Evolutionary conservation across 805 yeast species (phyloP).

Genomic region (Geotrichum ghanense): DNA sequence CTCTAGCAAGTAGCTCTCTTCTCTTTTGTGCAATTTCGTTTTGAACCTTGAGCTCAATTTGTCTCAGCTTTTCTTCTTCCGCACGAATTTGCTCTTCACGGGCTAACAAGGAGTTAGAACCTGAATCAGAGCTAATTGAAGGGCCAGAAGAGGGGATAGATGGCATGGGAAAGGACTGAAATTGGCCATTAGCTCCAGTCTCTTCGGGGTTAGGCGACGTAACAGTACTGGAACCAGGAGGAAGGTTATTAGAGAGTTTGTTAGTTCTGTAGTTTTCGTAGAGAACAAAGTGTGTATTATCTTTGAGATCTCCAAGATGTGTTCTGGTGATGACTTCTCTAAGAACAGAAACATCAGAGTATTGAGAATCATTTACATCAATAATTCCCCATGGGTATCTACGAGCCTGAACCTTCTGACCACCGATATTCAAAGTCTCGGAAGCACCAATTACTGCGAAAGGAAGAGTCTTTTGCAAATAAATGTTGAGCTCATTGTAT

Average conservation of each 20-base stretch:
- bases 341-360: conserved; percentile 69
- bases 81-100: conserved; percentile 84
- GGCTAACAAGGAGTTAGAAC: conserved; percentile 37
- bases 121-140: conserved; percentile 11
- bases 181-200: conserved; percentile 12
- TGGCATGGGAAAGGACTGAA: conserved; percentile 6
- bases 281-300: conserved; percentile 72
- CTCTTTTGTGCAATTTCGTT: conserved; percentile 72
- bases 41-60: conserved; percentile 82
- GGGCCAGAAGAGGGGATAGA: conserved; percentile 8
- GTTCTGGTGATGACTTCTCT: conserved; percentile 72
- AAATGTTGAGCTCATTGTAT: conserved; percentile 48
- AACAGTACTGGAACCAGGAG: background rate
- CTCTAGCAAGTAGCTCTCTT: conserved; percentile 74
- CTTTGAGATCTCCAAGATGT: conserved; percentile 81
- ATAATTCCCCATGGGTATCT: conserved; percentile 52
- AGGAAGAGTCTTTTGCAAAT: conserved; percentile 51
- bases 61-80: conserved; percentile 80
- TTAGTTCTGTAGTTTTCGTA: conserved; percentile 88
- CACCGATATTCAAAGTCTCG: conserved; percentile 23
- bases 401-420: conserved; percentile 33
- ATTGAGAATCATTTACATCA: conserved; percentile 56
- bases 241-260: conserved; percentile 55
- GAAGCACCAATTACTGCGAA: conserved; percentile 48
- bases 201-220: conserved; percentile 10